Conservation (phyloP, 768 basidiomycete genomes). For the Rhizopogon vesiculosus region DNA sequence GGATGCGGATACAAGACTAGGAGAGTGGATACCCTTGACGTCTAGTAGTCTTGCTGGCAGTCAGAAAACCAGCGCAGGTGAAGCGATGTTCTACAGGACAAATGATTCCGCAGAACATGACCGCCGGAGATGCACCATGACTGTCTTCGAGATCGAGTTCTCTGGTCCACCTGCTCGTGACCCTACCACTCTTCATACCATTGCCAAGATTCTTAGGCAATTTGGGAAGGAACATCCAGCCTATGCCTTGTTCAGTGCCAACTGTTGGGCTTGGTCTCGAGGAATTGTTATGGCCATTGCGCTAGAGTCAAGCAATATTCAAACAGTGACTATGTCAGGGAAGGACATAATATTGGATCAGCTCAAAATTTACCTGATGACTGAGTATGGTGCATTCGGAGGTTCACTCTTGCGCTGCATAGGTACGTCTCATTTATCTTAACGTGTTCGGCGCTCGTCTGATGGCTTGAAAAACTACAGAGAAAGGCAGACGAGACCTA, state of each 20-base stretch:
- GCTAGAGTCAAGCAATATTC: neutral
- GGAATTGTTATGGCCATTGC: neutral
- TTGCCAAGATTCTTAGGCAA: neutral
- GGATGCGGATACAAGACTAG: neutral
- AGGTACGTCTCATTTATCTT: neutral
- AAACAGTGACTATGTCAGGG: neutral
- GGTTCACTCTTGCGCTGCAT: neutral
- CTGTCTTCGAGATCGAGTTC: neutral
- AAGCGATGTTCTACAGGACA: neutral
- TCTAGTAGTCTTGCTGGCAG: neutral
- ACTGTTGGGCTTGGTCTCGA: conserved; percentile 1
- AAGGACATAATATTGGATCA: neutral
- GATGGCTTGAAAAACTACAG: neutral
- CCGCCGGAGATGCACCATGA: neutral
- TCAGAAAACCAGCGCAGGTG: neutral
- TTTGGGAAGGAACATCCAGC: neutral
- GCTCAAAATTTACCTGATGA: neutral
- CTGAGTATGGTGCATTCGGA: neutral
- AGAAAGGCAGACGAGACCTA: neutral
- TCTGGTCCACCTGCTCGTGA: neutral
- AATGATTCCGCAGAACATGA: neutral
- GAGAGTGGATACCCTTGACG: neutral
- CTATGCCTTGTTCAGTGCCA: neutral
- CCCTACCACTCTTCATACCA: neutral
- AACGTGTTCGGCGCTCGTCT: neutral